Evolutionary conservation across 768 basidiomycete genomes (phyloP).

Genomic region (Russula foetens): DNA sequence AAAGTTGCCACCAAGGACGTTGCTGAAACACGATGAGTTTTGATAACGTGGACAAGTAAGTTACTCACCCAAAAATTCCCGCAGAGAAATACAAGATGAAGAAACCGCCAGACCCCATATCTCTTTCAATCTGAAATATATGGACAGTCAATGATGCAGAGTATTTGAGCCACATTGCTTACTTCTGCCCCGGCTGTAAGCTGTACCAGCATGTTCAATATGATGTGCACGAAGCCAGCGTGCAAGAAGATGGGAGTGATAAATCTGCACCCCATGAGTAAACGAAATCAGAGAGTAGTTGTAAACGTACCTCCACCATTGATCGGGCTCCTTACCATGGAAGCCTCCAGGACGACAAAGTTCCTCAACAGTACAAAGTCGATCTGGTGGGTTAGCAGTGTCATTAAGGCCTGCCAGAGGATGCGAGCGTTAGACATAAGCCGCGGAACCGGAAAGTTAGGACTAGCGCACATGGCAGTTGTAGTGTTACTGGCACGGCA

Average conservation of each 20-base stretch:
- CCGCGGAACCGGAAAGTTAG: constrained; percentile 1
- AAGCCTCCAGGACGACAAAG: constrained; percentile 88
- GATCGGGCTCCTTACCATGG: constrained; percentile 37
- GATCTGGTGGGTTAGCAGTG: constrained; percentile 68
- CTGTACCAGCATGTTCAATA: constrained; percentile 88
- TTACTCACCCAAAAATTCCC: constrained; percentile 82
- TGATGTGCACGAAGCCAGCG: constrained; percentile 89
- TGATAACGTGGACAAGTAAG: neutral
- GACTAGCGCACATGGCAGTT: constrained; percentile 46
- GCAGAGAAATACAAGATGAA: constrained; percentile 80
- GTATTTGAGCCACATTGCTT: neutral
- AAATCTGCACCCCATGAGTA: constrained; percentile 30
- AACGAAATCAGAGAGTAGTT: neutral
- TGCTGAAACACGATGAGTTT: constrained; percentile 33
- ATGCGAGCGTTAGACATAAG: neutral
- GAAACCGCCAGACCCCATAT: constrained; percentile 87
- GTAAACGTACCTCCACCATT: constrained; percentile 42
- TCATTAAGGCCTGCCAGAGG: constrained; percentile 59
- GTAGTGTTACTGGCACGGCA: constrained; percentile 44
- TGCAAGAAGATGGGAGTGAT: constrained; percentile 72
- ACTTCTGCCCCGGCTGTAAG: constrained; percentile 73
- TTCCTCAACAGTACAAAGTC: constrained; percentile 65
- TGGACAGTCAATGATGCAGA: neutral
- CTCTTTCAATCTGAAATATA: constrained; percentile 61
- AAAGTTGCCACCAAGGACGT: constrained; percentile 90